Percentiles rank a stretch among this genome's conserved stretches.
phyloP scores from a whole-genome alignment of 176 grass and related monocot genomes.

The Tuctoria greenei region DNA sequence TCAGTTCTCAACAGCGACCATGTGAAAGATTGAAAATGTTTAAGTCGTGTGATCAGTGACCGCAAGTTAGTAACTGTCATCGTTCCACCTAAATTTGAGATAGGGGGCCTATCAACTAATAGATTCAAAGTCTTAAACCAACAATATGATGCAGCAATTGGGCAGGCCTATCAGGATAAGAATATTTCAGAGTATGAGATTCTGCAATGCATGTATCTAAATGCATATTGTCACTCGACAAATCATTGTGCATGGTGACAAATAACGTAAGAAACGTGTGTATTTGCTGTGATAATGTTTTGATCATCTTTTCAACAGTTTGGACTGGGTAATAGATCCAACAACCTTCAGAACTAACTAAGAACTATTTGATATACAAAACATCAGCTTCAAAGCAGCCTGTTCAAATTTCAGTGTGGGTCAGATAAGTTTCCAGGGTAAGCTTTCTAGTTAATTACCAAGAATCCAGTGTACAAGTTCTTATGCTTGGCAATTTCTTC shows the following conservation, averaged over 20 bases:
- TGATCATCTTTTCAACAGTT: not conserved
- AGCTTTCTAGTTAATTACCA: slow-evolving; percentile 15
- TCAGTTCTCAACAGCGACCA: not conserved
- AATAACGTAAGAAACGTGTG: not conserved
- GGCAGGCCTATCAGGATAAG: slow-evolving; percentile 4
- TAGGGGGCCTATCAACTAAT: not conserved
- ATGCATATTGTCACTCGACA: not conserved
- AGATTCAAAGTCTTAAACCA: not conserved
- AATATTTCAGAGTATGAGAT: not conserved
- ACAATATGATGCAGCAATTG: not conserved
- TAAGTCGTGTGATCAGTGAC: slow-evolving; percentile 1
- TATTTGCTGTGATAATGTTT: not conserved
- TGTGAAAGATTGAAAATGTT: not conserved
- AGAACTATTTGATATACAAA: not conserved
- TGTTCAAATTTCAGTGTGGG: slow-evolving; percentile 16
- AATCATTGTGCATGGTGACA: not conserved
- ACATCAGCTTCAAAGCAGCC: not conserved
- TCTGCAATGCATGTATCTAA: not conserved
- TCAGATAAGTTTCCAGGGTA: not conserved
- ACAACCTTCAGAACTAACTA: not conserved
- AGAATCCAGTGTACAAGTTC: not conserved
- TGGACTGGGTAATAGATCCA: not conserved
- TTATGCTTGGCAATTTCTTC: not conserved
- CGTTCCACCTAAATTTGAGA: not conserved
- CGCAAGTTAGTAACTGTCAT: not conserved